These are phyloP conservation scores for Cenchrus fungigraminus DNA, from an alignment of 176 grass and related monocot genomes.

Conservation along the genomic window DNA sequence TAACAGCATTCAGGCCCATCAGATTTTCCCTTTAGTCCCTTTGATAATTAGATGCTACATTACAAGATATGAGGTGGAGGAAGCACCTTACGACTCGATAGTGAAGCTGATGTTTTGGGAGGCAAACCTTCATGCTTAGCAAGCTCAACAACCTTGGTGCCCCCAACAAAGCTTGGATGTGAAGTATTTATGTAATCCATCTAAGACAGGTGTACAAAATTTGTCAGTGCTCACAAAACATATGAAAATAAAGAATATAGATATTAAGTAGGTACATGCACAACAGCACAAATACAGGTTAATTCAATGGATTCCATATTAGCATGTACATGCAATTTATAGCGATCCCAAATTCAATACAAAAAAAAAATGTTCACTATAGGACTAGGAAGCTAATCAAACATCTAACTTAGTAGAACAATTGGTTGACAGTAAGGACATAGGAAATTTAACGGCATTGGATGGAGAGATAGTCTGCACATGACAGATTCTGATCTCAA, in stretches of 20 bases:
- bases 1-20: neutral
- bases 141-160: constrained; percentile 81
- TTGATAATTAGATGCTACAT: constrained; percentile 19
- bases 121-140: constrained; percentile 66
- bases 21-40: constrained; percentile 5
- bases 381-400: neutral
- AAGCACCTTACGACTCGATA: constrained; percentile 62
- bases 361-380: neutral
- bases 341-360: constrained; percentile 14
- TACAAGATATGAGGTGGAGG: constrained; percentile 25
- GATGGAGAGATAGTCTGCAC: neutral
- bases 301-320: neutral
- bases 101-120: constrained; percentile 46
- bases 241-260: constrained; percentile 35
- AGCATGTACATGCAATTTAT: constrained; percentile 19
- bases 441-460: constrained; percentile 12
- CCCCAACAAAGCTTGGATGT: constrained; percentile 87
- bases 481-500: constrained; percentile 25
- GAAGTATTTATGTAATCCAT: constrained; percentile 99
- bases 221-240: constrained; percentile 14
- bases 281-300: neutral
- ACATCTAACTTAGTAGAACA: constrained; percentile 17
- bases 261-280: constrained; percentile 23
- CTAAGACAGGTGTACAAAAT: constrained; percentile 46
- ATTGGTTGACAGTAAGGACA: neutral